Percentiles rank a stretch among this genome's conserved stretches.
These are phyloP conservation scores for Aaosphaeria pasadenensis DNA, from an alignment of 2,329 filamentous ascomycete genomes.

Conservation along the genomic window DNA sequence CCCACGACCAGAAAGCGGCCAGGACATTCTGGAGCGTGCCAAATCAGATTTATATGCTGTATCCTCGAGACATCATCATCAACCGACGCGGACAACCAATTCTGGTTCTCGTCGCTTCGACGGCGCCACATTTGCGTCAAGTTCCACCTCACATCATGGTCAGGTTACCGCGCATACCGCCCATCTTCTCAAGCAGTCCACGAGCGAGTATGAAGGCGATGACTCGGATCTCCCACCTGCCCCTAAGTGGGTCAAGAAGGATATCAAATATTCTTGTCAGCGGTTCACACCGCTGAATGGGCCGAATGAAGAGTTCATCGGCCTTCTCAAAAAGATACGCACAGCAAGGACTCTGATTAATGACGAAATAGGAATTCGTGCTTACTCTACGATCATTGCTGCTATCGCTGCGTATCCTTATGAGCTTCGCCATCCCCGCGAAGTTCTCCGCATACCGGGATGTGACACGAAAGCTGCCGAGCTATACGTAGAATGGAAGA, in stretches of 20 bases:
- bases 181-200: slow-evolving; percentile 64
- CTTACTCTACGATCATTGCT: slow-evolving; percentile 86
- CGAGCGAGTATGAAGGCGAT: slow-evolving; percentile 69
- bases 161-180: slow-evolving; percentile 11
- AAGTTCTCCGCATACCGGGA: slow-evolving; percentile 62
- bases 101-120: slow-evolving; percentile 30
- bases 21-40: slow-evolving; percentile 52
- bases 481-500: slow-evolving; percentile 73
- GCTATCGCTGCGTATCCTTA: slow-evolving; percentile 77
- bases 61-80: slow-evolving; percentile 10
- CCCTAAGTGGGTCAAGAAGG: slow-evolving; percentile 66
- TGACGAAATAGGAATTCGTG: slow-evolving; percentile 76
- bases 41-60: slow-evolving; percentile 44
- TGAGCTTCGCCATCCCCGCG: slow-evolving; percentile 44
- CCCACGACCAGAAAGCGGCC: slow-evolving; percentile 14
- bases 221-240: slow-evolving; percentile 57
- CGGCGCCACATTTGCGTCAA: slow-evolving; percentile 25
- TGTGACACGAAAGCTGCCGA: slow-evolving; percentile 77
- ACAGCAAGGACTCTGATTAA: slow-evolving; percentile 66
- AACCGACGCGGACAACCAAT: slow-evolving; percentile 10
- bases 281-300: slow-evolving; percentile 67
- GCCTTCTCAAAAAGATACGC: slow-evolving; percentile 70
- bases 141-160: not conserved
- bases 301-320: slow-evolving; percentile 74
- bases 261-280: slow-evolving; percentile 73